Percentiles rank a stretch among this genome's conserved stretches.
phyloP scores from a whole-genome alignment of 768 basidiomycete genomes.

The Kwoniella sp. region DNA sequence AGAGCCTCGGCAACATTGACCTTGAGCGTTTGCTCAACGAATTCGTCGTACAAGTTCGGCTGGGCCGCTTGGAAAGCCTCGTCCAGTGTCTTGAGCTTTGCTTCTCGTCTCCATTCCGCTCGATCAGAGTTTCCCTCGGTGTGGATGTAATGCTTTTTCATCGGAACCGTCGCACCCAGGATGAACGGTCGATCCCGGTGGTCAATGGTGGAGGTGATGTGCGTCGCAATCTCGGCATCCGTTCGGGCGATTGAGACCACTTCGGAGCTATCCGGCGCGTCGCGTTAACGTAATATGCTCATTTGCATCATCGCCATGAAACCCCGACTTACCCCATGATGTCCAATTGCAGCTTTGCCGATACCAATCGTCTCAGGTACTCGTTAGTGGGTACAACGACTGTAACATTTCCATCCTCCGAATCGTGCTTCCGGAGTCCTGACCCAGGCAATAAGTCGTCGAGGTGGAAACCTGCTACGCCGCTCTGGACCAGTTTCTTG shows the following conservation, averaged over 20 bases:
- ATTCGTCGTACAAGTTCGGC: slow-evolving; percentile 21
- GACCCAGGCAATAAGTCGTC: slow-evolving; percentile 80
- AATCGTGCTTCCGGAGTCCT: slow-evolving; percentile 76
- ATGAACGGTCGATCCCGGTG: slow-evolving; percentile 69
- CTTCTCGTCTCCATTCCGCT: slow-evolving; percentile 64
- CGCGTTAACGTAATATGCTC: background rate
- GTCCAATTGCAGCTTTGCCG: slow-evolving; percentile 87
- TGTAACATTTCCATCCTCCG: slow-evolving; percentile 88
- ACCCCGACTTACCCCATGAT: slow-evolving; percentile 80
- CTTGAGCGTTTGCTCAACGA: slow-evolving; percentile 9
- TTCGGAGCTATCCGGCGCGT: slow-evolving; percentile 16
- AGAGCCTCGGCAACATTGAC: slow-evolving; percentile 27
- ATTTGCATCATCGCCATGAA: background rate
- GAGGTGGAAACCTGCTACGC: slow-evolving; percentile 84
- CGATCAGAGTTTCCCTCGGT: slow-evolving; percentile 70
- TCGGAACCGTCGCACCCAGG: slow-evolving; percentile 54
- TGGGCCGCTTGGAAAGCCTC: slow-evolving; percentile 27
- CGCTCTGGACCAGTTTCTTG: slow-evolving; percentile 94
- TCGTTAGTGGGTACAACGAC: slow-evolving; percentile 88
- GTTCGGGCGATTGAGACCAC: slow-evolving; percentile 79
- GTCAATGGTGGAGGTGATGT: slow-evolving; percentile 82
- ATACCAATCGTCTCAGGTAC: slow-evolving; percentile 78
- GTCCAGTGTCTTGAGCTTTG: slow-evolving; percentile 22
- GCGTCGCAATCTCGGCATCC: slow-evolving; percentile 82
- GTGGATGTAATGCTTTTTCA: slow-evolving; percentile 59